Base-by-base conservation (phyloP, 495 filamentous ascomycete genomes). In the Penicillium daleae region DNA sequence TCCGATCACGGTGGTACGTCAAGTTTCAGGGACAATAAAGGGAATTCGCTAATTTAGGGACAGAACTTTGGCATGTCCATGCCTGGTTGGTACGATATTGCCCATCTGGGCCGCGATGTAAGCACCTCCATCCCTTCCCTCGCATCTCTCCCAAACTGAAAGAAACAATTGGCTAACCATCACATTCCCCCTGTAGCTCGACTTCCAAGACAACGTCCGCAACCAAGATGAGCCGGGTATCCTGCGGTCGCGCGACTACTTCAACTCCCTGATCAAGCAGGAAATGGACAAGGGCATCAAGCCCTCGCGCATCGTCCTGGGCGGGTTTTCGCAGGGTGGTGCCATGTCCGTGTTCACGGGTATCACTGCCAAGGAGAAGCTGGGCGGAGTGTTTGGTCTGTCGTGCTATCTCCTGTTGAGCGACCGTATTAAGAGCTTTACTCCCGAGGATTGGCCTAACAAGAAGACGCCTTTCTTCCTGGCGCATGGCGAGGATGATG, bases 61-160 rank as follows among this genome's bases (percentile, higher is more conserved):
- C 64, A 92, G 90, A 92, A 95, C 72, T 78, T 83, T 40, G 92
- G 92, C 33, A 90, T 92, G 89, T 72, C 72, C 10, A 93, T 97
- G 91, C 92, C 93, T 4, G 92, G 90, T 21, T 97, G 94, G 94
- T 96, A 93, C 71, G 92, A 97, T 67, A 91, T 97, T 67, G 84
- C 89, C 76, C 87, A 89, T 76, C 69, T 74, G 10, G 71, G 73
- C 32, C 68, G 71, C 65, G 76, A 83, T 71, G 76, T 84, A 64
- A 69, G 78, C 61, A 8, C 24, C 31, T 24, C 42, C 39, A 7
- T 21, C 22, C 21, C 39, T 10, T 22, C 6, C 6, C 24, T 27
- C 35, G 15, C 22, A 9, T 35, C 31, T 21, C 37, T 10, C 27
- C 22, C 15, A 42, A 21, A 33, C 27, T 5, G 2, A 46, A 13